Evolutionary conservation across 2,329 filamentous ascomycete species (phyloP).

Genomic region (Trichothecium roseum): DNA sequence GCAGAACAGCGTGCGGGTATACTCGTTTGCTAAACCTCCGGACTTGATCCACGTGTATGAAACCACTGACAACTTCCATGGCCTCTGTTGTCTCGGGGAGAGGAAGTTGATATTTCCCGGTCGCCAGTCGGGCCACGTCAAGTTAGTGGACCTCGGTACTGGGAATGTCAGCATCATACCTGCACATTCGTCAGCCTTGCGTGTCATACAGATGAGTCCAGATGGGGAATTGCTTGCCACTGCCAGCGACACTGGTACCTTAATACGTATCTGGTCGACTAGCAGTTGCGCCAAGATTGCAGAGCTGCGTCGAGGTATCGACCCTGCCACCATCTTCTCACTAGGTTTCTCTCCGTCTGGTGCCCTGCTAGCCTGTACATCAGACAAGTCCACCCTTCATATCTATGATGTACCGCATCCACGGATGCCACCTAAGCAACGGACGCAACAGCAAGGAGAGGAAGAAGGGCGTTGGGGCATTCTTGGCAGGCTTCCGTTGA

Average conservation of each 20-base stretch:
- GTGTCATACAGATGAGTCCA: conserved; percentile 67
- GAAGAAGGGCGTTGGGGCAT: conserved; percentile 74
- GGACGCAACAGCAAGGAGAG: conserved; percentile 24
- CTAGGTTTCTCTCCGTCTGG: conserved; percentile 79
- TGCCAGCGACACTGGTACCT: conserved; percentile 81
- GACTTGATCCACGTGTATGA: conserved; percentile 66
- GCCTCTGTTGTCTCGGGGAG: conserved; percentile 67
- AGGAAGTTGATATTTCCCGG: conserved; percentile 76
- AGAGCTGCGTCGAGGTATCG: conserved; percentile 81
- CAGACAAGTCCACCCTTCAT: conserved; percentile 92
- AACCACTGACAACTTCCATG: conserved; percentile 75
- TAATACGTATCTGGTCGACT: conserved; percentile 79
- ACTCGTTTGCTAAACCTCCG: conserved; percentile 65
- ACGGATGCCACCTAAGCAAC: conserved; percentile 23
- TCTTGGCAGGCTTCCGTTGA: conserved; percentile 69
- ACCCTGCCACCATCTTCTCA: conserved; percentile 78
- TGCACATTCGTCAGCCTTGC: conserved; percentile 70
- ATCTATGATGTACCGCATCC: conserved; percentile 74
- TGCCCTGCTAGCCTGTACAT: conserved; percentile 76
- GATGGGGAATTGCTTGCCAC: conserved; percentile 79
- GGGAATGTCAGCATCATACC: conserved; percentile 88
- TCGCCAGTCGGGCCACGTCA: conserved; percentile 78
- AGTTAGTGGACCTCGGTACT: conserved; percentile 68
- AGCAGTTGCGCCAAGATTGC: conserved; percentile 68
- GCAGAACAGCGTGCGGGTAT: conserved; percentile 72